A percentile compares a stretch with the other conserved stretches of the same genome.
Evolutionary conservation across 345 rosid genomes (phyloP).

Genomic region (Melaleuca quinquenervia): DNA sequence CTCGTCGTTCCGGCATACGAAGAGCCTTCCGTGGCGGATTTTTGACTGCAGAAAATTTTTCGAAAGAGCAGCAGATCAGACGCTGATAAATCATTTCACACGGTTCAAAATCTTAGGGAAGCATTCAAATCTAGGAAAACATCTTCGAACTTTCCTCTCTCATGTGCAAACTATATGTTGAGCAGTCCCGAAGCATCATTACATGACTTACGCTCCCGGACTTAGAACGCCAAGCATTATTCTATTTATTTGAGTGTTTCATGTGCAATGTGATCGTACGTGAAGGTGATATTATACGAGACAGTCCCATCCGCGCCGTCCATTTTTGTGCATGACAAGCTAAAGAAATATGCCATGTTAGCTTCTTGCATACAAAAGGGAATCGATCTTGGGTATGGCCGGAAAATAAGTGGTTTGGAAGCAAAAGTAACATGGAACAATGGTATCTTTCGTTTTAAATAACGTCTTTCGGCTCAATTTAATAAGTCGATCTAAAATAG

Average conservation of each 20-base stretch:
- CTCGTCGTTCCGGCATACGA: not conserved
- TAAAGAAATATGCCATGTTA: not conserved
- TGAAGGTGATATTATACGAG: not conserved
- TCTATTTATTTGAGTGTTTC: not conserved
- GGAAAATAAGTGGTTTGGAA: not conserved
- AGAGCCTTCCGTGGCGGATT: conserved; percentile 16
- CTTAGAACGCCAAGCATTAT: not conserved
- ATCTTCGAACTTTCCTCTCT: not conserved
- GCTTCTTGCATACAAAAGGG: not conserved
- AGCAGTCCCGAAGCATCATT: not conserved
- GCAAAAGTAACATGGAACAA: not conserved
- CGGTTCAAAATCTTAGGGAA: not conserved
- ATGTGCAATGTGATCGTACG: not conserved
- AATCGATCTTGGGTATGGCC: not conserved
- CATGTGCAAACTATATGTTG: not conserved
- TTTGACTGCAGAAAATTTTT: conserved; percentile 21
- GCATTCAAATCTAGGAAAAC: not conserved
- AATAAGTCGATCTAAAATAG: not conserved
- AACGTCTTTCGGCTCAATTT: not conserved
- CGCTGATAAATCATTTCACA: not conserved
- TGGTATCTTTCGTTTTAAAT: not conserved
- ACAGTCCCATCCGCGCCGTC: conserved; percentile 7
- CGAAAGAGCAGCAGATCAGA: conserved; percentile 16
- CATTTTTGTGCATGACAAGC: conserved; percentile 20
- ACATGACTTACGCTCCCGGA: not conserved